Conservation (phyloP, 352 stramenopile species). For the Phytophthora megakarya region DNA sequence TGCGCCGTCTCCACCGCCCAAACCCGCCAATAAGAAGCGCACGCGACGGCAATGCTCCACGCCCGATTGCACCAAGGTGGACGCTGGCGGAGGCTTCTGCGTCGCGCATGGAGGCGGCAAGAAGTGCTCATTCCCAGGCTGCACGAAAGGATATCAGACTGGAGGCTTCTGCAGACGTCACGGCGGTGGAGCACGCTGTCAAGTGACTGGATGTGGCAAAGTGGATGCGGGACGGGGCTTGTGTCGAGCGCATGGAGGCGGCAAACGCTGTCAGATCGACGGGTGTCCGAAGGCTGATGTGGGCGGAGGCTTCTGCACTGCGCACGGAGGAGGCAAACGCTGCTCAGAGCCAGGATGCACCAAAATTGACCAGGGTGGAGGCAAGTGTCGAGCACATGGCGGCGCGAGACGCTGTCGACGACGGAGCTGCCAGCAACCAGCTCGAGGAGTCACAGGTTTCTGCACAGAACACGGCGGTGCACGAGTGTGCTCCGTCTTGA, state of each 20-base stretch:
- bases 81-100: constrained; percentile 81
- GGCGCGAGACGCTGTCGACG: constrained; percentile 63
- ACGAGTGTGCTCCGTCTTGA: constrained; percentile 54
- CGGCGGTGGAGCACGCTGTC: constrained; percentile 77
- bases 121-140: constrained; percentile 75
- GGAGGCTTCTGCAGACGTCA: constrained; percentile 79
- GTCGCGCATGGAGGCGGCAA: constrained; percentile 85
- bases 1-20: background rate
- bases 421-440: constrained; percentile 60
- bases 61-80: constrained; percentile 66
- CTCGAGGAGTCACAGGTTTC: constrained; percentile 57
- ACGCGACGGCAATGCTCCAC: constrained; percentile 59
- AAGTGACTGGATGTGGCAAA: constrained; percentile 72
- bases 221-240: constrained; percentile 77
- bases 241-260: constrained; percentile 75
- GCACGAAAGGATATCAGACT: constrained; percentile 78
- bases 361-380: constrained; percentile 85
- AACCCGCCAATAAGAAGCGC: constrained; percentile 31
- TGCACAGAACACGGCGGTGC: constrained; percentile 73
- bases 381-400: constrained; percentile 80
- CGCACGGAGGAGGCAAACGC: constrained; percentile 75
- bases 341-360: constrained; percentile 70
- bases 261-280: constrained; percentile 64
- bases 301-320: constrained; percentile 80
- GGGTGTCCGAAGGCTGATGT: constrained; percentile 79